Base-by-base conservation (phyloP, 108 stramenopile species). In the Nitzschia sp. region DNA sequence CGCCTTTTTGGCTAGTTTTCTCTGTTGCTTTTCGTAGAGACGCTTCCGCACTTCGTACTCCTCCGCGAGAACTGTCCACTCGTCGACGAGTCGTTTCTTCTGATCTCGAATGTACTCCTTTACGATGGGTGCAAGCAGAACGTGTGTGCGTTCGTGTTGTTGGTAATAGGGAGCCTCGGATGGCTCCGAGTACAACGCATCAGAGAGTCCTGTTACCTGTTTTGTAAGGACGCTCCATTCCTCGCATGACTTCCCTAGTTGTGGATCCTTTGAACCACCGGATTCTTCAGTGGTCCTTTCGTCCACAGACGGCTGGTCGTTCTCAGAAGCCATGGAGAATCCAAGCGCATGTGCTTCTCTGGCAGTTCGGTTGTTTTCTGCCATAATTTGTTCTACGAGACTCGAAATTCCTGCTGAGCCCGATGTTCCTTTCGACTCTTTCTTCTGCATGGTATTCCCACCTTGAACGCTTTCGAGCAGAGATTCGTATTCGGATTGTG, bases 101-200 rank as follows among this genome's bases (percentile, higher is more conserved):
- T 82, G 79, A 51, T 63, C 57, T 24, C 86, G 75, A n/a, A 95
- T 77, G 46, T 68, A 79, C 61, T 92, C 90, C 59, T 83, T 89
- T 18, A 92, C 82, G 5, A 70, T 59, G 9, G 83, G 88, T 17
- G 71, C 84, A 23, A 91, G 46, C 57, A 74, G 42, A 26, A 76
- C 33, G 64, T 89, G 83, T 2, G 59, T 63, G 38, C 75, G 33
- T 62, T 81, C 77, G 60, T 85, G 79, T 3, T 75, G 74, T 4
- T 79, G 63, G 53, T 78, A 94, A 54, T 73, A 86, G 0, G 93
- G 93, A n/a, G 73, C 66, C 13, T 88, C 81, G 8, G 68, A 69
- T 38, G 93, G 93, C 26, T 94, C 88, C 19, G 73, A 49, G 59
- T 89, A 94, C 47, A 94, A 75, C 30, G 88, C 86, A 79, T 88